A percentile compares a stretch with the other conserved stretches of the same genome.
Evolutionary conservation across 768 basidiomycete genomes (phyloP).

Genomic region (Russula griseocarnosa): DNA sequence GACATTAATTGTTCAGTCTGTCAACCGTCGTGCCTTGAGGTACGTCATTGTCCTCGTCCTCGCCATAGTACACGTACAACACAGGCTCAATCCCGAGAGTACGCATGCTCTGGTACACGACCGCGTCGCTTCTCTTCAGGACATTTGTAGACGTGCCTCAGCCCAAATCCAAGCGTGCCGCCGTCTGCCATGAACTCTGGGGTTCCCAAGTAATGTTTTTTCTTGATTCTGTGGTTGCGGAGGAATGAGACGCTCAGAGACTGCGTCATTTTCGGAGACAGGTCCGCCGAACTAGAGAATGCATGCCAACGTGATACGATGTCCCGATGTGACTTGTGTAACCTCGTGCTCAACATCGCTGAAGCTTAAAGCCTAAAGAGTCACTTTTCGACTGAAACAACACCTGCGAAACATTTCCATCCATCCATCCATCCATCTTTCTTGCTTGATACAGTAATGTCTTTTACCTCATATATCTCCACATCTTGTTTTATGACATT

Average conservation of each 20-base stretch:
- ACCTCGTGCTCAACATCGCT: too few relatives aligned
- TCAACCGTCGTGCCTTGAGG: too few relatives aligned
- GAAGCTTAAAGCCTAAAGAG: too few relatives aligned
- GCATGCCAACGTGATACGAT: slow-evolving; percentile 42
- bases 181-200: neutral
- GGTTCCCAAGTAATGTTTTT: neutral
- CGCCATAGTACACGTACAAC: neutral
- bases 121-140: neutral
- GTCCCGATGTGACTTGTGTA: slow-evolving; percentile 28
- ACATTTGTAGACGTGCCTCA: neutral
- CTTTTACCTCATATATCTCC: too few relatives aligned
- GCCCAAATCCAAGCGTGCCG: neutral
- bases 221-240: slow-evolving; percentile 1
- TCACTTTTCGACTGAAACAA: too few relatives aligned
- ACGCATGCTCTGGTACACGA: neutral
- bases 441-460: too few relatives aligned
- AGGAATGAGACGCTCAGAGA: too few relatives aligned
- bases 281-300: slow-evolving; percentile 36
- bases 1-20: too few relatives aligned
- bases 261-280: neutral
- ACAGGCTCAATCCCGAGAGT: slow-evolving; percentile 7
- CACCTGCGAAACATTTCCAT: too few relatives aligned
- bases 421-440: too few relatives aligned
- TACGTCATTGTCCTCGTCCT: too few relatives aligned
- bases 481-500: too few relatives aligned